Conservation (phyloP, 2,329 filamentous ascomycete species). For the Dactylonectria estremocensis region DNA sequence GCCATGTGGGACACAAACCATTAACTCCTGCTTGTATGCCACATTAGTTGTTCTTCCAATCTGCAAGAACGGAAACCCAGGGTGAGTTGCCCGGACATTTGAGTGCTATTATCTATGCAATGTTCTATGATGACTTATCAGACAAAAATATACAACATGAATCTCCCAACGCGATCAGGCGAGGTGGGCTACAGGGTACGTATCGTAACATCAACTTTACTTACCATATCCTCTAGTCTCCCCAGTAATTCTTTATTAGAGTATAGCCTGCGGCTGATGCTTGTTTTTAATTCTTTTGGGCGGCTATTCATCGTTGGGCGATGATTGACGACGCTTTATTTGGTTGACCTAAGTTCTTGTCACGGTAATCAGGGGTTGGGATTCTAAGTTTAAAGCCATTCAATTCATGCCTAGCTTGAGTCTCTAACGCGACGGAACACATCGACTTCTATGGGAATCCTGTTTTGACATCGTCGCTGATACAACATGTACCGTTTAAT, state of each 20-base stretch:
- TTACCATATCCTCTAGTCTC: too few species aligned
- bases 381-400: not conserved
- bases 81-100: too few species aligned
- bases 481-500: slow-evolving; percentile 9
- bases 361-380: too few species aligned
- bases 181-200: not conserved
- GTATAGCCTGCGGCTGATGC: not conserved
- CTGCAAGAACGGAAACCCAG: too few species aligned
- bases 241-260: not conserved
- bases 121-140: too few species aligned
- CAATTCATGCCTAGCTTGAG: not conserved
- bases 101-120: too few species aligned
- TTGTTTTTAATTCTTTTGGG: not conserved
- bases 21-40: too few species aligned
- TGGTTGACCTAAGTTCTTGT: not conserved
- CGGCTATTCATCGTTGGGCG: not conserved
- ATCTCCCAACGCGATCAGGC: too few species aligned
- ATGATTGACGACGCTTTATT: not conserved
- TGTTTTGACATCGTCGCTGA: slow-evolving; percentile 1
- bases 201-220: not conserved
- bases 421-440: not conserved
- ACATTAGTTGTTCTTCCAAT: too few species aligned
- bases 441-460: not conserved
- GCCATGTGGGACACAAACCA: slow-evolving; percentile 72
- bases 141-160: too few species aligned